Evolutionary conservation across 1,284 basidiomycete species (phyloP).

Genomic region (Moniliophthora roreri): DNA sequence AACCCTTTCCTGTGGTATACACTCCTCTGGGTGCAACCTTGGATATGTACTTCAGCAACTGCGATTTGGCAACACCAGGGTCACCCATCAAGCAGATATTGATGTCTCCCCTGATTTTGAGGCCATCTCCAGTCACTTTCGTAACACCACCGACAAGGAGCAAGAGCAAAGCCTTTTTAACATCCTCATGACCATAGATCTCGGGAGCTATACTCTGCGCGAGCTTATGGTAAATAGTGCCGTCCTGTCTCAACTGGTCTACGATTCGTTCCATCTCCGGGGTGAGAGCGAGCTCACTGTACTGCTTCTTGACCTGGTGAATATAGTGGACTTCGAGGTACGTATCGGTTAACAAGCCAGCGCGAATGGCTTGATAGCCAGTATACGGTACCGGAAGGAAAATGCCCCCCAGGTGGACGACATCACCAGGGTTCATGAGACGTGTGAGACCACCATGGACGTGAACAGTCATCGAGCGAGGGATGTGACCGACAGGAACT

Average conservation of each 20-base stretch:
- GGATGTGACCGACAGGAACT: slow-evolving; percentile 99
- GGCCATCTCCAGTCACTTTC: slow-evolving; percentile 93
- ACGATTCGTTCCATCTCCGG: slow-evolving; percentile 80
- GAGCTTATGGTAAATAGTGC: slow-evolving; percentile 82
- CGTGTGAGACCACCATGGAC: slow-evolving; percentile 90
- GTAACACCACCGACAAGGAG: slow-evolving; percentile 95
- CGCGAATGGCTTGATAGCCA: slow-evolving; percentile 86
- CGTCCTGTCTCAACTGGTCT: slow-evolving; percentile 71
- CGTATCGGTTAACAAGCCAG: slow-evolving; percentile 95
- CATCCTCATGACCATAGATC: slow-evolving; percentile 97
- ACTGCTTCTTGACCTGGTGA: slow-evolving; percentile 96
- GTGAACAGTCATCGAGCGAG: slow-evolving; percentile 96
- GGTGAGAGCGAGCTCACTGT: slow-evolving; percentile 91
- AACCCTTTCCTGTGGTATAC: slow-evolving; percentile 98
- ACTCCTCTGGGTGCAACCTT: slow-evolving; percentile 98
- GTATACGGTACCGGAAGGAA: slow-evolving; percentile 91
- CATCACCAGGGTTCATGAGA: slow-evolving; percentile 93
- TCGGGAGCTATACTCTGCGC: slow-evolving; percentile 94
- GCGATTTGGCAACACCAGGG: slow-evolving; percentile 99
- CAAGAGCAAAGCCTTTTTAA: slow-evolving; percentile 96
- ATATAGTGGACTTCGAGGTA: slow-evolving; percentile 94
- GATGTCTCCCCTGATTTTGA: slow-evolving; percentile 98
- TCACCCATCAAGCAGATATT: slow-evolving; percentile 99
- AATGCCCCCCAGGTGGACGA: slow-evolving; percentile 88
- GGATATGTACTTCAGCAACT: slow-evolving; percentile 96